Evolutionary conservation across 805 yeast species (phyloP), one percentile per base, ranked within the genome.

Genomic region (Yarrowia sp.): DNA sequence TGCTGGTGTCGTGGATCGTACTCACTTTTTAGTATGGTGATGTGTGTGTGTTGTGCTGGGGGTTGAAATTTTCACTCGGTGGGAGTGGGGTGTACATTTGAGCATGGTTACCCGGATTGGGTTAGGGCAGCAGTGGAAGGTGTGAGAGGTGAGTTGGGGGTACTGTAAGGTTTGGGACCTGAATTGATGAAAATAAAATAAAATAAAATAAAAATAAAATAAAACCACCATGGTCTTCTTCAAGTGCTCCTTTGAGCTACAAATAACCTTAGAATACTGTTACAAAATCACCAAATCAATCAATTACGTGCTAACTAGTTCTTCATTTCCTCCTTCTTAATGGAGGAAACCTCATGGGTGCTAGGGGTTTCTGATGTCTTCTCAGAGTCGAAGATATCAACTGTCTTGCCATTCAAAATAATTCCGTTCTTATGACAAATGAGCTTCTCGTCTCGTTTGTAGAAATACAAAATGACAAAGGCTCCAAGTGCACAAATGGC

Each of bases 391-490:
- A 32, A 11, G 1, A 45, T 22, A 8, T 45, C 53, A 8, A 33
- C 14, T 11, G 39, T 35, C 22, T 11, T 18, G 15, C 33, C 43
- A 5, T 8, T 15, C 39, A 51, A 15, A n/a, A 51, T 22, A 45
- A 84, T 83, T 32, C 86, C 86, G 67, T 84, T 81, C 4, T 75
- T 77, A 31, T 77, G 65, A 1, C 86, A 83, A 63, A 75, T 73
- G 48, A 69, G 74, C 68, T 77, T 78, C 70, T 84, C 87, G 61
- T 83, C 83, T 58, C 79, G 75, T 73, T 83, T 84, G 74, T 83
- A 84, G 68, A 83, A 80, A 71, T 73, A 84, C 66, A 84, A 74
- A 11, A 84, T 86, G 17, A 82, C 82, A 28, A 69, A 18, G 11
- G 68, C 48, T 31, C 47, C 43, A 9, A 67, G 33, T 5, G 55